Base-by-base conservation (phyloP, 2,329 filamentous ascomycete species). In the Mycosphaerella arachidis region DNA sequence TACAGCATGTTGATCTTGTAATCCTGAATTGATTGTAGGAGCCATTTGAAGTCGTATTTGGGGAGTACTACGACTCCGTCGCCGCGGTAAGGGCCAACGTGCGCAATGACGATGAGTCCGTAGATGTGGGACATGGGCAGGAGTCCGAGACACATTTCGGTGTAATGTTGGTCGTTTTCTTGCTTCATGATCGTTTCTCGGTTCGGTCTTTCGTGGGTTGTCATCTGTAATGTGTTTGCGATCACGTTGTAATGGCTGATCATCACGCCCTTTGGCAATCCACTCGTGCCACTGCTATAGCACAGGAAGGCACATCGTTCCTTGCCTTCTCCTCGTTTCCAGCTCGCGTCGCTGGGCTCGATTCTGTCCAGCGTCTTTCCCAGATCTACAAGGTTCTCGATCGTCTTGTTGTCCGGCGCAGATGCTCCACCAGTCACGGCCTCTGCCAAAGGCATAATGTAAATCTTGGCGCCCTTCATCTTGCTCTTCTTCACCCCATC, bases 51-150 rank as follows among this genome's bases (percentile, higher is more conserved):
- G 53, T 93, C 89, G 68, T 93, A 95, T 67, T 88, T 90, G 48
- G 83, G 86, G 40, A 94, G 79, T 5, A 93, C 81, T 55, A 94
- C 80, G 9, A 88, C 80, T 58, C 86, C 84, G 66, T 94, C 90
- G 9, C 91, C 91, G 45, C 87, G 83, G 70, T 86, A 93, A 1
- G 85, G 78, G 29, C 81, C 81, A 1, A 79, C 75, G 71, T 90
- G 86, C 46, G 84, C 85, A 60, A 91, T 84, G 16, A 91, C 84
- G 5, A 91, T 84, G 37, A 94, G 77, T 4, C 85, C 85, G 72
- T 93, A 95, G 64, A 94, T 94, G 69, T 95, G 91, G 65, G 88
- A 92, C 70, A 91, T 85, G 0, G 90, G 90, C 0, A 93, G 78
- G n/a, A 93, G 78, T 5, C 89, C 90, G 0, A 92, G 81, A 1